A percentile compares a stretch with the other conserved stretches of the same genome.
phyloP scores from a whole-genome alignment of 495 filamentous ascomycete species.

The Bacidia rubella region DNA sequence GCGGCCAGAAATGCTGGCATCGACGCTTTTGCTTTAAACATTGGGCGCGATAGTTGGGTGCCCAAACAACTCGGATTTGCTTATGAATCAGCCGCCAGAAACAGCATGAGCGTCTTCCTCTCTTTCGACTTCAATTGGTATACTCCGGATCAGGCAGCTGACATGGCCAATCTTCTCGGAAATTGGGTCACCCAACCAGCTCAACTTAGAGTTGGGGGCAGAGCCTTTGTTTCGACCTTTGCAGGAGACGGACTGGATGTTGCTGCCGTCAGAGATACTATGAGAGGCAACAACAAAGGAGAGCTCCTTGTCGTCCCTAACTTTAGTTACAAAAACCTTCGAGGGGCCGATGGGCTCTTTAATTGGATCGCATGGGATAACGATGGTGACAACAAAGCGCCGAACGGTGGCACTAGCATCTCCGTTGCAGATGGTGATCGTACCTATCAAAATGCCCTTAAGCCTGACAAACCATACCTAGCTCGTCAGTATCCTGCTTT shows the following conservation, averaged over 20 bases:
- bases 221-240: constrained; percentile 59
- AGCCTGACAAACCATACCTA: constrained; percentile 27
- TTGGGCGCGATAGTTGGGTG: constrained; percentile 41
- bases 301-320: constrained; percentile 45
- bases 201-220: constrained; percentile 24
- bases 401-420: constrained; percentile 9
- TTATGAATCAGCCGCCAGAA: constrained; percentile 42
- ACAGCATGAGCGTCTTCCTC: constrained; percentile 50
- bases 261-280: constrained; percentile 38
- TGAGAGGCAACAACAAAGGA: constrained; percentile 20
- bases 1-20: constrained; percentile 48
- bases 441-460: constrained; percentile 35
- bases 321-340: constrained; percentile 19
- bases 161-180: neutral
- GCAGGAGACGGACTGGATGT: constrained; percentile 15
- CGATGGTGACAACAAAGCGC: constrained; percentile 24
- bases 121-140: constrained; percentile 56
- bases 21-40: constrained; percentile 61
- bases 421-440: constrained; percentile 43
- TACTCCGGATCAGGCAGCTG: constrained; percentile 1
- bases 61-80: constrained; percentile 40
- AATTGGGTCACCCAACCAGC: neutral
- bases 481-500: constrained; percentile 4
- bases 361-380: constrained; percentile 64
- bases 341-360: constrained; percentile 12